Evolutionary conservation across 495 filamentous ascomycete species (phyloP).

Genomic region (Massariosphaeria phaeospora): DNA sequence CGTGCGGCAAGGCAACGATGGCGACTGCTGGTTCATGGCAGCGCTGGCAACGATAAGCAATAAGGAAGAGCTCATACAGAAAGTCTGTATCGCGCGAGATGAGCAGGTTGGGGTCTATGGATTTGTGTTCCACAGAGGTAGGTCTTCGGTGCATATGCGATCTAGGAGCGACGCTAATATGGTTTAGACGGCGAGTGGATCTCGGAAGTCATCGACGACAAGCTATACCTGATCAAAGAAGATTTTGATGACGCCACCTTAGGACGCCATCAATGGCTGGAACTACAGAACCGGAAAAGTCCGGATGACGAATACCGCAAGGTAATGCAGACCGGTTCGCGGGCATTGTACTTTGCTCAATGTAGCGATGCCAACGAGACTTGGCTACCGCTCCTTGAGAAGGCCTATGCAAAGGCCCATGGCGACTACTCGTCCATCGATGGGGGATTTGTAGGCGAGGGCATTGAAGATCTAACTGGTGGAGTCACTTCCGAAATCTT

Average conservation of each 20-base stretch:
- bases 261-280: slow-evolving; percentile 66
- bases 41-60: slow-evolving; percentile 80
- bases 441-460: slow-evolving; percentile 82
- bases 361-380: slow-evolving; percentile 85
- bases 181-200: slow-evolving; percentile 80
- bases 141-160: slow-evolving; percentile 1
- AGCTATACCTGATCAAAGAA: slow-evolving; percentile 73
- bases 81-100: slow-evolving; percentile 75
- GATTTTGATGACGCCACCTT: slow-evolving; percentile 71
- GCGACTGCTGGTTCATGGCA: slow-evolving; percentile 91
- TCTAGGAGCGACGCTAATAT: slow-evolving; percentile 15
- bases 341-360: slow-evolving; percentile 79
- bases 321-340: slow-evolving; percentile 68
- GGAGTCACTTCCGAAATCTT: slow-evolving; percentile 81
- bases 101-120: slow-evolving; percentile 85
- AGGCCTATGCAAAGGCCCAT: slow-evolving; percentile 94
- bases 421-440: slow-evolving; percentile 80
- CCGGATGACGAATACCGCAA: slow-evolving; percentile 74
- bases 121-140: slow-evolving; percentile 83
- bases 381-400: slow-evolving; percentile 90
- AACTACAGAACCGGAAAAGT: slow-evolving; percentile 59
- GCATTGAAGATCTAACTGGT: slow-evolving; percentile 87
- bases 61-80: slow-evolving; percentile 71
- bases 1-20: slow-evolving; percentile 71
- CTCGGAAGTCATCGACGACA: slow-evolving; percentile 81